These are phyloP conservation scores for Paramecium tetraurelia DNA, from an alignment of 73 alveolate species.

Conservation along the genomic window DNA sequence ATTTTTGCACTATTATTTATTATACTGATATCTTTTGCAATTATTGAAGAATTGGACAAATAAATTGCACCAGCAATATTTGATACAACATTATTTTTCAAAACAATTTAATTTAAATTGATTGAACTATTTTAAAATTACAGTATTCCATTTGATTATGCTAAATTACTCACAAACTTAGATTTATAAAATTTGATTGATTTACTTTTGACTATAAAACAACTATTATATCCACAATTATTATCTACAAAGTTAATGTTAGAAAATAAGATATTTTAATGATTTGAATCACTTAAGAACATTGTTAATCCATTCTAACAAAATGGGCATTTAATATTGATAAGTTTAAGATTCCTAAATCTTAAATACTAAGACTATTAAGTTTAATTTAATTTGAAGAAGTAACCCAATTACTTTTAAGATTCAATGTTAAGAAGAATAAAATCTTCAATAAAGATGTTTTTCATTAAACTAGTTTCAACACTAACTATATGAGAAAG, in stretches of 20 bases:
- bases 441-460: not conserved
- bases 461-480: not conserved
- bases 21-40: not conserved
- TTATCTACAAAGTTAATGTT: not conserved
- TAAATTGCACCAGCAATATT: not conserved
- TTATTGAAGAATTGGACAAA: not conserved
- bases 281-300: not conserved
- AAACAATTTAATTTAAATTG: not conserved
- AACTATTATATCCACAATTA: not conserved
- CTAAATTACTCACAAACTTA: not conserved
- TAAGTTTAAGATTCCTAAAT: not conserved
- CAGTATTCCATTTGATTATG: not conserved
- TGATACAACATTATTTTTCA: not conserved
- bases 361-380: not conserved
- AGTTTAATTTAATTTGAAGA: not conserved
- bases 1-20: not conserved
- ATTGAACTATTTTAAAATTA: not conserved
- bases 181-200: not conserved
- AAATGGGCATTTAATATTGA: not conserved
- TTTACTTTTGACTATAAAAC: not conserved
- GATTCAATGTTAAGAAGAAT: not conserved
- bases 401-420: not conserved
- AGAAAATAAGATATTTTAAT: not conserved
- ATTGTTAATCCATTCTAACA: not conserved
- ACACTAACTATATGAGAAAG: not conserved